Evolutionary conservation across 2,329 filamentous ascomycete species (phyloP).

Genomic region (Lasiodiplodia sp.): DNA sequence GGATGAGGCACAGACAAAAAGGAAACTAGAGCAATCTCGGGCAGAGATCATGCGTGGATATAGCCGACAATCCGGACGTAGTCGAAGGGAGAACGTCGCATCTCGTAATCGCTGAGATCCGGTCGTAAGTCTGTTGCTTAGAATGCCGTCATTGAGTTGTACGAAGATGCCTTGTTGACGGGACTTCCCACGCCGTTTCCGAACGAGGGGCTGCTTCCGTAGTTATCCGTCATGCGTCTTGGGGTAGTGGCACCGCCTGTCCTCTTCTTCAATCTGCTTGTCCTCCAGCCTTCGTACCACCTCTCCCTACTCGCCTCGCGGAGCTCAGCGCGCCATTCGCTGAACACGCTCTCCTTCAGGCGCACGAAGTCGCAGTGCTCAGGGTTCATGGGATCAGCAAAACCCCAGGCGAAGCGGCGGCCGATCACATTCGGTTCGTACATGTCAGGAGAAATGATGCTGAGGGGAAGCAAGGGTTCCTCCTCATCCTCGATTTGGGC

Average conservation of each 20-base stretch:
- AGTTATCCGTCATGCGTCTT: constrained; percentile 20
- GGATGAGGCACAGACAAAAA: constrained; percentile 16
- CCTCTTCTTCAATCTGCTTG: constrained; percentile 52
- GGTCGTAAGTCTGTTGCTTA: background rate
- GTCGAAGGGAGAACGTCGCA: background rate
- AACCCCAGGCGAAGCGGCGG: constrained; percentile 94
- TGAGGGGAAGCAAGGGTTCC: constrained; percentile 81
- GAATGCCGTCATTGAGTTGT: constrained; percentile 16
- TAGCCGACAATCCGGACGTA: background rate
- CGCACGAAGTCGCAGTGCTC: constrained; percentile 93
- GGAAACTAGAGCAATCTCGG: constrained; percentile 20
- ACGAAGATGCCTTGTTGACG: background rate
- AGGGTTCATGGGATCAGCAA: constrained; percentile 89
- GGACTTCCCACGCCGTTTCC: constrained; percentile 9
- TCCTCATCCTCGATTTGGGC: constrained; percentile 42
- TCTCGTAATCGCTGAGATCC: background rate
- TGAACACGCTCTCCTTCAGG: constrained; percentile 90
- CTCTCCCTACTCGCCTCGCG: constrained; percentile 88
- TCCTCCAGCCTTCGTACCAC: constrained; percentile 97
- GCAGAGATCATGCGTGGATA: constrained; percentile 24
- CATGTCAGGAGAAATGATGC: constrained; percentile 90
- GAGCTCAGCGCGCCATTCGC: constrained; percentile 89
- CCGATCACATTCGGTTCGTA: constrained; percentile 83
- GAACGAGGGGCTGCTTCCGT: constrained; percentile 7
- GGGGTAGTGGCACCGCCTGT: constrained; percentile 5